Conservation (phyloP, 2,329 filamentous ascomycete species). For the Domatiomyces globalis region DNA sequence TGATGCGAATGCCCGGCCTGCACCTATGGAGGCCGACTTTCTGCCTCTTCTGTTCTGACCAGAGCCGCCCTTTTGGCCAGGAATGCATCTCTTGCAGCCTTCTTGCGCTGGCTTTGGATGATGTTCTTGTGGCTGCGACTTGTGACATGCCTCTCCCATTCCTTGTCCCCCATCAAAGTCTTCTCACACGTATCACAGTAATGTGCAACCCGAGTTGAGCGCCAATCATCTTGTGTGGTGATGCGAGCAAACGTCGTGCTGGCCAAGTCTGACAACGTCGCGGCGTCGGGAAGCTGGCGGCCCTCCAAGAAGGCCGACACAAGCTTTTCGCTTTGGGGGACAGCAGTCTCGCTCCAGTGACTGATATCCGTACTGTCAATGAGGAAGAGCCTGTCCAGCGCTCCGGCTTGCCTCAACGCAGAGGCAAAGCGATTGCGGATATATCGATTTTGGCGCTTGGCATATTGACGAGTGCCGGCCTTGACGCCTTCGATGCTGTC, state of each 20-base stretch:
- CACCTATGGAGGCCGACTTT: background rate
- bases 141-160: conserved; percentile 44
- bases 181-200: conserved; percentile 59
- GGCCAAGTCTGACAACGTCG: conserved; percentile 45
- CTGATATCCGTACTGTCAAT: conserved; percentile 62
- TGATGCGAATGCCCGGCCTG: background rate
- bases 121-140: conserved; percentile 44
- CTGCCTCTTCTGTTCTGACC: background rate
- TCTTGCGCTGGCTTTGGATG: conserved; percentile 9
- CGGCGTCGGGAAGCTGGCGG: conserved; percentile 38
- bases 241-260: conserved; percentile 44
- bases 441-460: conserved; percentile 72
- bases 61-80: background rate
- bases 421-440: conserved; percentile 70
- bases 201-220: conserved; percentile 35
- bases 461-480: conserved; percentile 73
- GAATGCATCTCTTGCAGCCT: background rate
- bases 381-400: conserved; percentile 52
- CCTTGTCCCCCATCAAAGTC: conserved; percentile 40
- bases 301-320: conserved; percentile 49
- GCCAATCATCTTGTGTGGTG: conserved; percentile 34
- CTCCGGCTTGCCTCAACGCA: conserved; percentile 43
- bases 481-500: conserved; percentile 60
- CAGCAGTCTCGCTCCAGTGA: conserved; percentile 50
- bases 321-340: conserved; percentile 48